Conservation (phyloP, 305 asterid genomes). For the Fraxinus paxiana region DNA sequence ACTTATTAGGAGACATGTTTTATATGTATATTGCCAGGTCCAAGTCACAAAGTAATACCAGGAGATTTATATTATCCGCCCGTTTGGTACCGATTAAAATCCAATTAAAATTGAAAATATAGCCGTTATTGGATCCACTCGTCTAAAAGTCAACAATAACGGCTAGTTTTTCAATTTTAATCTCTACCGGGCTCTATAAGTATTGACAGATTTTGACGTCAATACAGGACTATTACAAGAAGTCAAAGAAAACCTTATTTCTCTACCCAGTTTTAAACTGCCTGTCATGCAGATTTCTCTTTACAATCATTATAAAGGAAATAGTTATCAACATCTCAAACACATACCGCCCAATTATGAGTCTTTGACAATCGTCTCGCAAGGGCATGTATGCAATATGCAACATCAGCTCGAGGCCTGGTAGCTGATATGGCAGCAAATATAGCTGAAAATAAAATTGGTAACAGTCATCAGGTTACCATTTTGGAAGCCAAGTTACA, state of each 20-base stretch:
- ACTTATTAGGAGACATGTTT: background rate
- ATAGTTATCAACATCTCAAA: background rate
- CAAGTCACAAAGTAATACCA: background rate
- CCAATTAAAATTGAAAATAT: no score
- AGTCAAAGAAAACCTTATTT: background rate
- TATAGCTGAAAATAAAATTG: slow-evolving; percentile 55
- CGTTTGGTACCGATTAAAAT: no score
- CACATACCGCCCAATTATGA: slow-evolving; percentile 93
- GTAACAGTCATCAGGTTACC: slow-evolving; percentile 28
- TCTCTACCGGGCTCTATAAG: background rate
- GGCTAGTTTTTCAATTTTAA: no score
- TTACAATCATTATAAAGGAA: background rate
- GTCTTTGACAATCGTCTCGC: slow-evolving; percentile 89
- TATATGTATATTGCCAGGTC: background rate
- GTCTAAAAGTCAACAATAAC: no score
- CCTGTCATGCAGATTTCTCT: background rate
- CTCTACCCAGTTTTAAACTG: background rate
- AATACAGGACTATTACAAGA: background rate
- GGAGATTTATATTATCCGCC: background rate
- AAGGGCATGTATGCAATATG: slow-evolving; percentile 91
- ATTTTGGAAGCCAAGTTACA: background rate
- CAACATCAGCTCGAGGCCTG: slow-evolving; percentile 97
- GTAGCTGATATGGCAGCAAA: slow-evolving; percentile 87
- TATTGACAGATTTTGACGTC: background rate
- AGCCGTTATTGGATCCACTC: no score